Conservation (phyloP, 352 stramenopile species). For the Phytophthora idaei region DNA sequence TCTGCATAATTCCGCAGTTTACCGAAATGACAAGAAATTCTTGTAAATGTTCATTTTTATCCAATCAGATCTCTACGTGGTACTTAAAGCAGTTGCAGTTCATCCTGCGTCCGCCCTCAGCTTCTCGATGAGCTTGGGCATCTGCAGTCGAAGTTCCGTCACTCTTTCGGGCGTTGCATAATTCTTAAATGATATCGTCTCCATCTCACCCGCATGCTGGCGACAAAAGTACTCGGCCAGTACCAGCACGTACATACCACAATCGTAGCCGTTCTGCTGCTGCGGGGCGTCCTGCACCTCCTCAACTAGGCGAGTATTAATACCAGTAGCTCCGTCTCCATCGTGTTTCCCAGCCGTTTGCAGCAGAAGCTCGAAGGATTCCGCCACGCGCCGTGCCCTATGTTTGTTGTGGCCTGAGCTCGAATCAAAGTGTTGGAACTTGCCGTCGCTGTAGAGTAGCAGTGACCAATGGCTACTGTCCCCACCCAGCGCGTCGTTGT, state of each 20-base stretch:
- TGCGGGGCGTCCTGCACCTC: slow-evolving; percentile 56
- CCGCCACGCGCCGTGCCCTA: slow-evolving; percentile 47
- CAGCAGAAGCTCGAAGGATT: slow-evolving; percentile 54
- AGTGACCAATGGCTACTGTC: slow-evolving; percentile 82
- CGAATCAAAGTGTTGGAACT: slow-evolving; percentile 78
- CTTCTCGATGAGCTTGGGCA: slow-evolving; percentile 48
- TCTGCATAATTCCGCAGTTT: slow-evolving; percentile 43
- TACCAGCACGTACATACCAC: slow-evolving; percentile 79
- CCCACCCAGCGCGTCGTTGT: slow-evolving; percentile 62
- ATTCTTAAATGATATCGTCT: slow-evolving; percentile 28
- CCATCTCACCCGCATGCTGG: slow-evolving; percentile 21
- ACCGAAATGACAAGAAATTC: slow-evolving; percentile 4
- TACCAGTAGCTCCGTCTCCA: slow-evolving; percentile 2
- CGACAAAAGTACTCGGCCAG: slow-evolving; percentile 66
- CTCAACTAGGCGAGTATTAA: slow-evolving; percentile 18
- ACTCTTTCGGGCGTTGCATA: slow-evolving; percentile 61
- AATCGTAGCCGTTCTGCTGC: slow-evolving; percentile 84
- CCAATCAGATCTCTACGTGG: slow-evolving; percentile 16
- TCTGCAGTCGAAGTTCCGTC: slow-evolving; percentile 49
- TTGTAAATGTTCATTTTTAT: slow-evolving; percentile 7
- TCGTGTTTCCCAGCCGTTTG: slow-evolving; percentile 13
- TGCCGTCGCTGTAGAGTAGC: slow-evolving; percentile 47
- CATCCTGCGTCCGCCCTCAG: slow-evolving; percentile 15
- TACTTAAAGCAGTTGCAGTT: neutral
- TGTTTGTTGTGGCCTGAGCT: slow-evolving; percentile 63